These are phyloP conservation scores for Hymenoscyphus scutula DNA, from an alignment of 2,329 filamentous ascomycete species.

Conservation along the genomic window DNA sequence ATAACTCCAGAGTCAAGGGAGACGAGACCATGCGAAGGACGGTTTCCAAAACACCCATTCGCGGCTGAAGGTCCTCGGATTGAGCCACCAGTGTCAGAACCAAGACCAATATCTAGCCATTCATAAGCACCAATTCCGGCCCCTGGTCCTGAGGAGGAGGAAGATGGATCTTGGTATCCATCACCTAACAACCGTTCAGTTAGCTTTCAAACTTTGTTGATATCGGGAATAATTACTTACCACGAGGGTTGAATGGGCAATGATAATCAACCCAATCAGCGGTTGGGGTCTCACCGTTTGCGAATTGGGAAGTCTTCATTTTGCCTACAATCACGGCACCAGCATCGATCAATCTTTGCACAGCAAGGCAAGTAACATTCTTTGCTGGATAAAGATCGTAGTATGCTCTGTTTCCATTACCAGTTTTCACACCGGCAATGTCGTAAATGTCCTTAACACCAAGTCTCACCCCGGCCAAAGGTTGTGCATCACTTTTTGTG, in stretches of 20 bases:
- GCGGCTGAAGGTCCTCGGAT: slow-evolving; percentile 48
- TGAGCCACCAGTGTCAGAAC: slow-evolving; percentile 49
- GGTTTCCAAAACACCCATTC: slow-evolving; percentile 50
- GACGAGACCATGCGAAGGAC: slow-evolving; percentile 47
- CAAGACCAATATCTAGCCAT: slow-evolving; percentile 50
- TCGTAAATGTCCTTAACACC: slow-evolving; percentile 62
- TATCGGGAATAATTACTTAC: background rate
- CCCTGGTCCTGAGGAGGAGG: slow-evolving; percentile 47
- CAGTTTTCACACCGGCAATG: slow-evolving; percentile 53
- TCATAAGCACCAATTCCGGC: slow-evolving; percentile 45
- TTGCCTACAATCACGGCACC: slow-evolving; percentile 57
- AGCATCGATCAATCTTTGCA: slow-evolving; percentile 54
- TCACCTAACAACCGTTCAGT: slow-evolving; percentile 38
- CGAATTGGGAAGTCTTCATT: slow-evolving; percentile 50
- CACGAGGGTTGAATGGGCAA: slow-evolving; percentile 41
- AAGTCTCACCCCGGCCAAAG: slow-evolving; percentile 53
- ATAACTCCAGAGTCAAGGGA: slow-evolving; percentile 45
- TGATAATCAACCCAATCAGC: slow-evolving; percentile 48
- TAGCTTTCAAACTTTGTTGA: background rate
- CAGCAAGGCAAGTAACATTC: slow-evolving; percentile 45
- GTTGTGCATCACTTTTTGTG: slow-evolving; percentile 50
- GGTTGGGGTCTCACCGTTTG: slow-evolving; percentile 42
- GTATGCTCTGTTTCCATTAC: slow-evolving; percentile 57
- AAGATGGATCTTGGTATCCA: slow-evolving; percentile 46
- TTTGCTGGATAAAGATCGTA: slow-evolving; percentile 48